Evolutionary conservation across 768 basidiomycete species (phyloP), one percentile per base, ranked within the genome.

Genomic region (Pleurotus sapidus): DNA sequence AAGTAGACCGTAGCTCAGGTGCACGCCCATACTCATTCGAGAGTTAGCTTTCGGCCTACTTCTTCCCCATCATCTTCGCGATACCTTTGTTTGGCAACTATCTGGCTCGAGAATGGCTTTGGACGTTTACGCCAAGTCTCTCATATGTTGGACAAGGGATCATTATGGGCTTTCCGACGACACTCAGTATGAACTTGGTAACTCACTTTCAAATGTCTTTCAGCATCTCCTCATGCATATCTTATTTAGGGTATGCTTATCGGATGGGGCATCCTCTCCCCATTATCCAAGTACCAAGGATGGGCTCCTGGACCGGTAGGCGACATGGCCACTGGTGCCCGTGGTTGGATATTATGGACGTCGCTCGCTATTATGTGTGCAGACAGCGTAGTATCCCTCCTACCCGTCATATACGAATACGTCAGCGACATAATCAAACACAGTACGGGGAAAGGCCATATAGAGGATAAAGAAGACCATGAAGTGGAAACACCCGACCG

Each of bases 111-210:
- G 79, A 91, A 61, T 98, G 95, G 94, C 70, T 95, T 11, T 98
- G 95, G 94, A 89, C 85, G 40, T 95, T 97, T 66, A 90, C 93
- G 0, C 95, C 94, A 1, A 93, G 90, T 69, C 73, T 96, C 20
- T 92, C 91, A 0, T 98, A 97, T 65, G 86, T 97, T 39, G 95
- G 95, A 1, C 93, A 96, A 82, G 95, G 92, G 4, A 94, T 98
- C 59, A 98, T 98, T 64, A 98, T 98, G 96, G 96, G 95, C 3
- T 93, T 95, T 65, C 90, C 94, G 0, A 96, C 93, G 0, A 95
- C 95, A 0, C 64, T 95, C 37, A 91, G 90, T 67, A 98, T 98
- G 95, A 95, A 88, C 62, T 70, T 94, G 57, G 92, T 91, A 64
- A 66, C 79, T 69, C 18, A 15, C 23, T 59, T 47, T 30, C 17